phyloP scores from a whole-genome alignment of 495 filamentous ascomycete species.

The Penicillium macrosclerotiorum region DNA sequence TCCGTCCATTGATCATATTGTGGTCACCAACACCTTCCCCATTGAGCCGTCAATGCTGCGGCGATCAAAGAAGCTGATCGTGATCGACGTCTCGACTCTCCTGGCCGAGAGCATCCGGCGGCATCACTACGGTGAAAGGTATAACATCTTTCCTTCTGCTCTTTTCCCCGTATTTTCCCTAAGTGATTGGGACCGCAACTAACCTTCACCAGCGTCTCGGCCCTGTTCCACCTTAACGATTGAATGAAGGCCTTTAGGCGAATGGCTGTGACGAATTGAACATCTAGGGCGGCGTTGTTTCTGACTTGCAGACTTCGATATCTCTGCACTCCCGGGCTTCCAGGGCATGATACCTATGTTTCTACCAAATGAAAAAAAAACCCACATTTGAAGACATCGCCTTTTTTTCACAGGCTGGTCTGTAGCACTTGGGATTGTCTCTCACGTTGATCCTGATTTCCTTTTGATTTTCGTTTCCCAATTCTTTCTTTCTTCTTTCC shows the following conservation, averaged over 20 bases:
- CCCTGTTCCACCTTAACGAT: constrained; percentile 68
- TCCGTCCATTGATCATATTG: constrained; percentile 86
- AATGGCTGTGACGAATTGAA: constrained; percentile 21
- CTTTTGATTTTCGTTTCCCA: constrained; percentile 2
- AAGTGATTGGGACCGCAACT: constrained; percentile 5
- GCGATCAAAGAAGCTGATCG: constrained; percentile 76
- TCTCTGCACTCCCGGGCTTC: constrained; percentile 14
- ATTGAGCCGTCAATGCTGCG: constrained; percentile 69
- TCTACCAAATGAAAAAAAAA: constrained; percentile 13
- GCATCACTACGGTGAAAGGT: constrained; percentile 85
- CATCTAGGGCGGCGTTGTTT: constrained; percentile 22
- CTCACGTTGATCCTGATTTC: neutral
- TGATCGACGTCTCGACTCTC: constrained; percentile 84
- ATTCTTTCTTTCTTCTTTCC: constrained; percentile 4
- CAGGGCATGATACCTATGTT: constrained; percentile 30
- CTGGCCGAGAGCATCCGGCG: constrained; percentile 89
- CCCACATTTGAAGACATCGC: constrained; percentile 7
- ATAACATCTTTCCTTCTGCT: constrained; percentile 25
- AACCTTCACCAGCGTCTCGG: constrained; percentile 64
- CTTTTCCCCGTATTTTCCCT: neutral
- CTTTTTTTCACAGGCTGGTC: constrained; percentile 7
- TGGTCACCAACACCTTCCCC: constrained; percentile 96
- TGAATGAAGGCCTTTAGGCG: constrained; percentile 23
- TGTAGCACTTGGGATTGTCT: constrained; percentile 5
- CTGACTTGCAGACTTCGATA: constrained; percentile 22